phyloP scores from a whole-genome alignment of 208 protist genomes.

The Crithidia brevicula region DNA sequence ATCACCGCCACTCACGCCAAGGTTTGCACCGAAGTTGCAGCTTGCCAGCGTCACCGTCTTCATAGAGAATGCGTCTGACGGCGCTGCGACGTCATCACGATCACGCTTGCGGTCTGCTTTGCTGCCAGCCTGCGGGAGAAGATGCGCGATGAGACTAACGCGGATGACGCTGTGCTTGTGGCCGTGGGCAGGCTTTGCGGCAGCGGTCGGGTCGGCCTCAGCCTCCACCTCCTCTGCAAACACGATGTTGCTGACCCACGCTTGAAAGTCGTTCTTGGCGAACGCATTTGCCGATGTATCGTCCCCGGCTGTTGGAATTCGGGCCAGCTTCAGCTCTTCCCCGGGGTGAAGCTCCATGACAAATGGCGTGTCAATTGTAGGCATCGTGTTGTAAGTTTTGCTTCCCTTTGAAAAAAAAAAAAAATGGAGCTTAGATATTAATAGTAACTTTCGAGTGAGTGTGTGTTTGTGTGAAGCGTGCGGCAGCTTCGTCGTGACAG shows the following conservation, averaged over 20 bases:
- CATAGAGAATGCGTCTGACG: neutral
- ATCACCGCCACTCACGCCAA: neutral
- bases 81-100: slow-evolving; percentile 3
- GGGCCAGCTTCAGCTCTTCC: slow-evolving; percentile 44
- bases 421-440: no score
- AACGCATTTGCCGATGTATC: slow-evolving; percentile 21
- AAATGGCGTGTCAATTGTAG: slow-evolving; percentile 52
- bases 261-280: slow-evolving; percentile 36
- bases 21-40: slow-evolving; percentile 33
- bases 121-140: neutral
- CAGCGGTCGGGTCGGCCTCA: neutral
- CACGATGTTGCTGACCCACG: slow-evolving; percentile 39
- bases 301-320: neutral
- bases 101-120: slow-evolving; percentile 4
- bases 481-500: no score
- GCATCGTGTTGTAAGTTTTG: no score
- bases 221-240: slow-evolving; percentile 38
- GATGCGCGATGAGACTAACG: slow-evolving; percentile 41
- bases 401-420: neutral
- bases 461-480: no score
- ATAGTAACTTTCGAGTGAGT: neutral
- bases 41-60: slow-evolving; percentile 43
- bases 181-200: neutral
- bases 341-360: slow-evolving; percentile 45
- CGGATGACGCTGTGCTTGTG: slow-evolving; percentile 35